A percentile compares a stretch with the other conserved stretches of the same genome.
Evolutionary conservation across 768 basidiomycete genomes (phyloP).

Genomic region (Pulveroboletus sp.): DNA sequence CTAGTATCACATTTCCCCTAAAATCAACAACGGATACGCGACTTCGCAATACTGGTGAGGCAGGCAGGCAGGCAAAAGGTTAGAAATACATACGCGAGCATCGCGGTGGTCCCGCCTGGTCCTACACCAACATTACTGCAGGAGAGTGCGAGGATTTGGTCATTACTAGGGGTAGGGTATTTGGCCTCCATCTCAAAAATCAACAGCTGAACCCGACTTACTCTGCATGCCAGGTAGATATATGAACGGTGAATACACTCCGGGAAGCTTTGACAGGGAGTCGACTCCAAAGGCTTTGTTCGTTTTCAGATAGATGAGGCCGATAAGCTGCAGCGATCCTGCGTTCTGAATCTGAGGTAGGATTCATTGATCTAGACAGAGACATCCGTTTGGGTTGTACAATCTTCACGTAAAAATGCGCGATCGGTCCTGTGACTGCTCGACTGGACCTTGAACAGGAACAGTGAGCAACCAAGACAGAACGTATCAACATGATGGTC

Average conservation of each 20-base stretch:
- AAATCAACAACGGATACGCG: constrained; percentile 56
- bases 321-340: constrained; percentile 25
- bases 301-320: constrained; percentile 18
- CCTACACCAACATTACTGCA: constrained; percentile 77
- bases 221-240: constrained; percentile 20
- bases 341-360: constrained; percentile 16
- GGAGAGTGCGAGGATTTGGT: constrained; percentile 58
- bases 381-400: constrained; percentile 12
- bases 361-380: constrained; percentile 13
- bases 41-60: constrained; percentile 28
- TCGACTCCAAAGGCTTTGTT: constrained; percentile 10
- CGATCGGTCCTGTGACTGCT: constrained; percentile 12
- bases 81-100: constrained; percentile 65
- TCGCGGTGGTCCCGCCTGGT: constrained; percentile 75
- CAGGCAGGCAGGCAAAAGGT: constrained; percentile 3
- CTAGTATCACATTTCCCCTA: constrained; percentile 56
- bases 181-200: constrained; percentile 30
- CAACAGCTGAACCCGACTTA: constrained; percentile 15
- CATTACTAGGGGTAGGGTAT: constrained; percentile 31
- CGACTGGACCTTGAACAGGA: constrained; percentile 12
- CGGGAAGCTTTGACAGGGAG: constrained; percentile 16
- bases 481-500: constrained; percentile 20
- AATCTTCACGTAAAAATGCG: constrained; percentile 20
- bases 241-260: constrained; percentile 18
- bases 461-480: constrained; percentile 21